Evolutionary conservation across 306 rosid genomes (phyloP).

Genomic region (Medicago truncatula): DNA sequence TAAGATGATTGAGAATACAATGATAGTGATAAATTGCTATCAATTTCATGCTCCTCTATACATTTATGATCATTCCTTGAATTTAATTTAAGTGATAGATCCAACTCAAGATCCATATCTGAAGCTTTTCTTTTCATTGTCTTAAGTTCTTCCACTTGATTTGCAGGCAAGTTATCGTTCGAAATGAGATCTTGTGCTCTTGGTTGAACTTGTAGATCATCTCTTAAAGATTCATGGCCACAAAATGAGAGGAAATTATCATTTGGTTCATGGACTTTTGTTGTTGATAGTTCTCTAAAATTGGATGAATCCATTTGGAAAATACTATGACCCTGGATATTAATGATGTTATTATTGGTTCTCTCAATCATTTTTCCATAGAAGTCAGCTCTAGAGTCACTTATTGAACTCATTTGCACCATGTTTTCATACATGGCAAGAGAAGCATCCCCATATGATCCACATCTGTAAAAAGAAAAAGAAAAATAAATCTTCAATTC

Average conservation of each 20-base stretch:
- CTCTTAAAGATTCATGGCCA: conserved; percentile 40
- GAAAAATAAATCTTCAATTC: not conserved
- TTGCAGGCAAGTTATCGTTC: not conserved
- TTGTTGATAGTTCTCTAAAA: conserved; percentile 48
- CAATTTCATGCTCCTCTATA: conserved; percentile 50
- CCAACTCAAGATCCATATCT: conserved; percentile 62
- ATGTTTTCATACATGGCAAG: conserved; percentile 55
- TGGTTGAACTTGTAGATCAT: conserved; percentile 31
- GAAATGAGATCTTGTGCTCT: conserved; percentile 44
- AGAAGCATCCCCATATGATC: conserved; percentile 47
- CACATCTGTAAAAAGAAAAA: conserved; percentile 46
- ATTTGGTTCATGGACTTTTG: conserved; percentile 46
- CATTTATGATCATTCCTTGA: conserved; percentile 41
- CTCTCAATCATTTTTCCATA: conserved; percentile 48
- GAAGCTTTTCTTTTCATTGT: conserved; percentile 63
- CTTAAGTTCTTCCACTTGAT: conserved; percentile 46
- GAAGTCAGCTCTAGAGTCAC: conserved; percentile 49
- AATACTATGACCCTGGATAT: conserved; percentile 34
- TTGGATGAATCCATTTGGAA: conserved; percentile 43
- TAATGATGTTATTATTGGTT: conserved; percentile 32
- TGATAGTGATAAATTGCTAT: conserved; percentile 64
- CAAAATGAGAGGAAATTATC: conserved; percentile 51
- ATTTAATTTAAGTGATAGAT: conserved; percentile 70
- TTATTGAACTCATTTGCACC: conserved; percentile 39
- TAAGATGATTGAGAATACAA: conserved; percentile 57